Evolutionary conservation across 306 rosid species (phyloP), one percentile per base, ranked within the genome.

Genomic region (Datisca glomerata): DNA sequence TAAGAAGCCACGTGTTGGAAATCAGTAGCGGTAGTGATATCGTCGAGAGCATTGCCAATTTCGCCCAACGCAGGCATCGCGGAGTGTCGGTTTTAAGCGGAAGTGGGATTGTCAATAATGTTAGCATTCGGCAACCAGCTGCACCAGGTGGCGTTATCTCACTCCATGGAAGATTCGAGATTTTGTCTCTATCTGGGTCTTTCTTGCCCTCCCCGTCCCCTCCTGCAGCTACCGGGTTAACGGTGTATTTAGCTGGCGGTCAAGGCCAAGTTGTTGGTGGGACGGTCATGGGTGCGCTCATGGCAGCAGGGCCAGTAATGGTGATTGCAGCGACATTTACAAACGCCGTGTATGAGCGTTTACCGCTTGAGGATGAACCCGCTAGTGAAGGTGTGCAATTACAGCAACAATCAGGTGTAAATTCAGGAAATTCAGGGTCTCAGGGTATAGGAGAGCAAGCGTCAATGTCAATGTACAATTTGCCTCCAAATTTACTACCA

Each of bases 251-350:
- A 0, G 68, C 78, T 0, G 95, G 95, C 0, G 81, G 63, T 1
- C 81, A 89, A 24, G 98, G 98, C 1, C 91, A 78, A 48, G 78
- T 89, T 0, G 75, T 89, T 0, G 98, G 95, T 0, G 95, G 98
- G 0, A 39, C 65, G 1, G 95, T 89, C 8, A 65, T 55, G 0
- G 98, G 98, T 0, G 39, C 84, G 0, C 34, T 89, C 24, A 56
- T 84, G 31, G 91, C 95, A 0, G 60, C 86, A 0, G 98, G 93
- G 1, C 81, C 91, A 0, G 98, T 84, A 0, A 52, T 84, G 45
- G 78, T 89, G 6, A 54, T 84, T 35, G 95, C 84, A 2, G 95
- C 98, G 0, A 77, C 98, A 0, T 89, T 83, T 28, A 73, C 75
- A 0, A 84, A 84, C 19, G 95, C 93, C 3, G 80, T 72, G 2